phyloP scores from a whole-genome alignment of 371 early-diverging fungal species.

The Mortierella sp. region DNA sequence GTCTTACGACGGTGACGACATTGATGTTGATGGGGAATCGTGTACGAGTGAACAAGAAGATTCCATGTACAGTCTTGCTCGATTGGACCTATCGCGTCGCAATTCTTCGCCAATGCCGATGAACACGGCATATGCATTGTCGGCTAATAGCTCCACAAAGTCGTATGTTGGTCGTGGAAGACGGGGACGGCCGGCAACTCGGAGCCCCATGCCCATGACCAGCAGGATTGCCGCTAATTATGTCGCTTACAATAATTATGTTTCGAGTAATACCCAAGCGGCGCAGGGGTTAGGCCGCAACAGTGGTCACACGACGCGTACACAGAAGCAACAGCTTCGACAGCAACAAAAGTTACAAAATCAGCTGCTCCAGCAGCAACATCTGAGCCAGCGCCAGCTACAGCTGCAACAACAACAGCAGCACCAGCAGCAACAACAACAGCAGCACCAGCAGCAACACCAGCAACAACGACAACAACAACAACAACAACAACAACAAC shows the following conservation, averaged over 20 bases:
- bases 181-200: constrained; percentile 37
- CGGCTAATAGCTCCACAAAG: constrained; percentile 10
- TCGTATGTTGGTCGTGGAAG: constrained; percentile 16
- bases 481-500: not conserved
- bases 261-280: constrained; percentile 49
- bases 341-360: constrained; percentile 36
- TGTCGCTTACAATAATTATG: constrained; percentile 54
- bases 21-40: constrained; percentile 48
- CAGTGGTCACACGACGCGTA: constrained; percentile 26
- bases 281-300: constrained; percentile 49
- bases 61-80: constrained; percentile 50
- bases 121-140: constrained; percentile 31
- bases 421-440: constrained; percentile 22
- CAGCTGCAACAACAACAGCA: constrained; percentile 38
- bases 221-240: constrained; percentile 49
- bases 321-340: constrained; percentile 47
- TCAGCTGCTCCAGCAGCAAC: constrained; percentile 39
- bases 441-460: constrained; percentile 10
- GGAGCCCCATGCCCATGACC: constrained; percentile 41
- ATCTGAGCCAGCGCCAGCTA: constrained; percentile 19
- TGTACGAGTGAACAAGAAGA: constrained; percentile 51
- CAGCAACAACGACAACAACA: constrained; percentile 14
- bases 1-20: constrained; percentile 43
- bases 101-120: constrained; percentile 54
- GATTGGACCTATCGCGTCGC: constrained; percentile 43